Evolutionary conservation across 2,329 filamentous ascomycete species (phyloP).

Genomic region (Mycosphaerella arachidis): DNA sequence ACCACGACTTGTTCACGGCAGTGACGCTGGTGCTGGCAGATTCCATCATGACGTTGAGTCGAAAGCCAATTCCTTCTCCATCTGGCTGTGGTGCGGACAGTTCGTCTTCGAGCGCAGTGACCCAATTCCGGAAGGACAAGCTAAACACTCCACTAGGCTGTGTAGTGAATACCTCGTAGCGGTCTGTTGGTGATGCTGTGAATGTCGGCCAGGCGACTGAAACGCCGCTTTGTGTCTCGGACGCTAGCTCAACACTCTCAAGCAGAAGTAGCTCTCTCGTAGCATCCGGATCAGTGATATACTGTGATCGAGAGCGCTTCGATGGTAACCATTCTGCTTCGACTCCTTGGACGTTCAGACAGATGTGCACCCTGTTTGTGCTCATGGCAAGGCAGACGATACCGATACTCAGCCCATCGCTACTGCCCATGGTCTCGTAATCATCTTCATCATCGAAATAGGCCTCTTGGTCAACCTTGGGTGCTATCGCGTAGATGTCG

Average conservation of each 20-base stretch:
- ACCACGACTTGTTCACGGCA: conserved; percentile 33
- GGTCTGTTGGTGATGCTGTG: conserved; percentile 51
- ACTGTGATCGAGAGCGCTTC: conserved; percentile 26
- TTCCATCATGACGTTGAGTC: conserved; percentile 53
- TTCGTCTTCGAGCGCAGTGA: conserved; percentile 53
- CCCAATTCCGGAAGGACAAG: conserved; percentile 55
- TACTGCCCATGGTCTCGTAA: conserved; percentile 29
- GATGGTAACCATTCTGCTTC: conserved; percentile 60
- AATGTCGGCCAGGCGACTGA: conserved; percentile 49
- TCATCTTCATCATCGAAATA: conserved; percentile 50
- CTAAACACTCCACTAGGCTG: conserved; percentile 51
- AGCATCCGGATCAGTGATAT: conserved; percentile 24
- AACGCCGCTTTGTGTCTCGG: conserved; percentile 17
- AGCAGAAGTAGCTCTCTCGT: conserved; percentile 34
- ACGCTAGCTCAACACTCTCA: conserved; percentile 38
- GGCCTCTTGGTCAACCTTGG: conserved; percentile 49
- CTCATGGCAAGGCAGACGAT: conserved; percentile 56
- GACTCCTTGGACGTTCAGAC: conserved; percentile 58
- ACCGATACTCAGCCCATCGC: conserved; percentile 52
- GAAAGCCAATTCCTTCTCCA: conserved; percentile 51
- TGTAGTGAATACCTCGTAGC: conserved; percentile 58
- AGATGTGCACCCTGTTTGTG: conserved; percentile 54
- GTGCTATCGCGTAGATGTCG: conserved; percentile 57
- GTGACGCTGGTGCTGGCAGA: conserved; percentile 48
- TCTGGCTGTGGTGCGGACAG: conserved; percentile 38